Conservation (phyloP, 257 asterid genomes). For the Nemophila menziesii region DNA sequence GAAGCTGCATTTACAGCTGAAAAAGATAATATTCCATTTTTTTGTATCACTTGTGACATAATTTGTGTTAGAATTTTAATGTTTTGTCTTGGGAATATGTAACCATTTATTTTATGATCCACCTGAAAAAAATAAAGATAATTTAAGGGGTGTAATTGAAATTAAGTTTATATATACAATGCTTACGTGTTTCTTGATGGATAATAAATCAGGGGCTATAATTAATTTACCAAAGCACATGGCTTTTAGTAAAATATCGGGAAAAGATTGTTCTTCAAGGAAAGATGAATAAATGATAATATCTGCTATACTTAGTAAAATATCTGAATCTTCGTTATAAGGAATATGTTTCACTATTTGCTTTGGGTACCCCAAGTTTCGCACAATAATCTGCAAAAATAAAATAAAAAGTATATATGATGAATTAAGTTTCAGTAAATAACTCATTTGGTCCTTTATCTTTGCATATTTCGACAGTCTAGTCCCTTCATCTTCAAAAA, state of each 20-base stretch:
- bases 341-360: conserved; percentile 53
- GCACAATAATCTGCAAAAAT: conserved; percentile 53
- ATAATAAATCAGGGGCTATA: conserved; percentile 67
- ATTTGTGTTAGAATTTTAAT: conserved; percentile 31
- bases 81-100: conserved; percentile 56
- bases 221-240: conserved; percentile 75
- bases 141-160: too few species aligned
- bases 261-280: conserved; percentile 68
- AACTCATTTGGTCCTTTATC: too few species aligned
- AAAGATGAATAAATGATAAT: conserved; percentile 81
- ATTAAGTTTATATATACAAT: neutral
- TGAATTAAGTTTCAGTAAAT: too few species aligned
- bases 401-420: too few species aligned
- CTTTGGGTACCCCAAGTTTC: conserved; percentile 55
- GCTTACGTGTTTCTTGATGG: conserved; percentile 66
- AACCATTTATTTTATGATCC: conserved; percentile 65
- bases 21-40: conserved; percentile 64
- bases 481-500: too few species aligned
- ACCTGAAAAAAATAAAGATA: conserved; percentile 55
- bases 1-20: conserved; percentile 52
- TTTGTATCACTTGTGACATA: conserved; percentile 52
- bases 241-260: conserved; percentile 64
- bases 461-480: too few species aligned
- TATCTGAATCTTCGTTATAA: conserved; percentile 31
- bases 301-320: conserved; percentile 42